Evolutionary conservation across 2,329 filamentous ascomycete species (phyloP).

Genomic region (Fusarium lyarnte): DNA sequence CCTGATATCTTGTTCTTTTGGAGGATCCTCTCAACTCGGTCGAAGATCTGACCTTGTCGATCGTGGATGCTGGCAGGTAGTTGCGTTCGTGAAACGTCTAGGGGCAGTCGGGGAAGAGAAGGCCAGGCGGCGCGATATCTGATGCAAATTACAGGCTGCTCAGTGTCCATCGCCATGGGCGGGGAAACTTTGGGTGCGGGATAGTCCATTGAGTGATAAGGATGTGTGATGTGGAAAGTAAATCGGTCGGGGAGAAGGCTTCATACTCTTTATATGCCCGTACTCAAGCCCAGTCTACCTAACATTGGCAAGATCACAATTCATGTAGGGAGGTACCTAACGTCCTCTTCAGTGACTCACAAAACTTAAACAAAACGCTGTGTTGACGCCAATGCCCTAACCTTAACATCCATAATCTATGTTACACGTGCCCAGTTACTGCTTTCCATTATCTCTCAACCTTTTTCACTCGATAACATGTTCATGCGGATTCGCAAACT

Average conservation of each 20-base stretch:
- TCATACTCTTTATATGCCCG: background rate
- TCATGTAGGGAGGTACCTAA: background rate
- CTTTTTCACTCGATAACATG: background rate
- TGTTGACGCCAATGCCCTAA: constrained; percentile 40
- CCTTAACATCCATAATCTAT: constrained; percentile 43
- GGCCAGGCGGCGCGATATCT: background rate
- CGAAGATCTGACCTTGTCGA: background rate
- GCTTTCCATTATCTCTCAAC: constrained; percentile 14
- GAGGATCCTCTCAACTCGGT: background rate
- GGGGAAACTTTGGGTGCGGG: background rate
- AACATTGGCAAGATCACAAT: background rate
- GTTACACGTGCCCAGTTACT: constrained; percentile 32
- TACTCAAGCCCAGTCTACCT: background rate
- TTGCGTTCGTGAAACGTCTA: background rate
- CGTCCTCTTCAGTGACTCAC: constrained; percentile 17
- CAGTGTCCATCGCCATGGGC: background rate
- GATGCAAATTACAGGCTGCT: background rate
- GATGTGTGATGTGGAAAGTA: background rate
- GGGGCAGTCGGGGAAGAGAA: background rate
- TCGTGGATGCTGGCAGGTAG: background rate
- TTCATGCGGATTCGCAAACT: constrained; percentile 2
- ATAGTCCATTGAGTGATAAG: background rate
- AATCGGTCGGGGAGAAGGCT: background rate
- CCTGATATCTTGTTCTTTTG: background rate
- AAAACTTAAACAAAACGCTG: constrained; percentile 31